Evolutionary conservation across 176 grass and related monocot genomes (phyloP).

Genomic region (Thinopyrum elongatum): DNA sequence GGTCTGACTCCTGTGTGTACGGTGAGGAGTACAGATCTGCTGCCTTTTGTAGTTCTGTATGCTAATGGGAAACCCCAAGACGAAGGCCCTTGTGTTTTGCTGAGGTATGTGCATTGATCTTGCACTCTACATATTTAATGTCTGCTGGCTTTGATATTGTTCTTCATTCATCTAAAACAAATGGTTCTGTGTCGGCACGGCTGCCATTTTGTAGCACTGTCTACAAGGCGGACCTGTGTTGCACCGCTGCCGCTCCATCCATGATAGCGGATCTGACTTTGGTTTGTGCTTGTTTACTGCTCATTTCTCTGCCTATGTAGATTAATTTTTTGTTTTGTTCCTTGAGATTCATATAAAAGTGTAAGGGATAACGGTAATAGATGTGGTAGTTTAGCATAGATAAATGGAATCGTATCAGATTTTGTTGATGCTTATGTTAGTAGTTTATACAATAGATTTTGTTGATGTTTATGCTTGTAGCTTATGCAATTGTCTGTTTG

Average conservation of each 20-base stretch:
- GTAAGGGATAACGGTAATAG: background rate
- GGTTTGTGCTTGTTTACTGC: too few relatives aligned
- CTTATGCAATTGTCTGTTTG: background rate
- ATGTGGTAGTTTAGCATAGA: background rate
- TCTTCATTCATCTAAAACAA: background rate
- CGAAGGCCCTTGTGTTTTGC: background rate
- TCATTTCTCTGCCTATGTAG: too few relatives aligned
- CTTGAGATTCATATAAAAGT: too few relatives aligned
- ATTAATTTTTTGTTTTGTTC: too few relatives aligned
- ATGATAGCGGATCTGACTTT: too few relatives aligned
- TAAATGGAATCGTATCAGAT: background rate
- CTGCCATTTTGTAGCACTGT: too few relatives aligned
- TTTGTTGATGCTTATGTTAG: background rate
- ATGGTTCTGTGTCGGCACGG: background rate
- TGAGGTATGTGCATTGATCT: background rate
- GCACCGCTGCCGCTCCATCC: too few relatives aligned
- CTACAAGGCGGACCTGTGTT: too few relatives aligned
- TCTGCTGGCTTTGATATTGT: background rate
- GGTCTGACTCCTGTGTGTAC: too few relatives aligned
- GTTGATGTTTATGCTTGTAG: background rate
- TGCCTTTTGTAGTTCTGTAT: too few relatives aligned
- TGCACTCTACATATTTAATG: background rate
- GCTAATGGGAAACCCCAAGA: background rate
- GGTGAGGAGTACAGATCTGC: too few relatives aligned
- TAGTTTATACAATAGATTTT: background rate